Percentiles rank a stretch among this genome's conserved stretches.
phyloP scores from a whole-genome alignment of 2,329 filamentous ascomycete species.

The Diaporthe sp. region DNA sequence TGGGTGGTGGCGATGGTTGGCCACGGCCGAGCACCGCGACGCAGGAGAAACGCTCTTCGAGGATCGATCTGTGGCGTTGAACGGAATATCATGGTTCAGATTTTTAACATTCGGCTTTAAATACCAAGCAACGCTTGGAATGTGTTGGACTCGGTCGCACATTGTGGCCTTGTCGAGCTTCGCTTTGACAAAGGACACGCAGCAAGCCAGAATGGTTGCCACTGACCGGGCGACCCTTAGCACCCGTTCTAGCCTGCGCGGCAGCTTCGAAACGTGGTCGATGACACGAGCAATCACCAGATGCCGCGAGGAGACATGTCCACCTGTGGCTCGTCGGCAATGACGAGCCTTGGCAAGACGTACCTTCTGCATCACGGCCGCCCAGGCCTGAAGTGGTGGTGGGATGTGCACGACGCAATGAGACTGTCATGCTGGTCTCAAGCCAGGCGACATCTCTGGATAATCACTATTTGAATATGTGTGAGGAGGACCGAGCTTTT shows the following conservation, averaged over 20 bases:
- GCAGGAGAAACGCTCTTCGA: constrained; percentile 49
- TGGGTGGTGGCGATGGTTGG: constrained; percentile 50
- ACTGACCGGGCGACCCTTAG: background rate
- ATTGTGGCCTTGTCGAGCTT: background rate
- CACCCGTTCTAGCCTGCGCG: background rate
- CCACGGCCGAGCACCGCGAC: constrained; percentile 56
- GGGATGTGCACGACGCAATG: too few relatives aligned
- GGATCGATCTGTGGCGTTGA: constrained; percentile 56
- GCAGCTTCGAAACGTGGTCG: background rate
- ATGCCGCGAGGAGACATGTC: background rate
- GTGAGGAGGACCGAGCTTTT: background rate
- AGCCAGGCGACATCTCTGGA: background rate
- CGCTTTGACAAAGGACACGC: background rate
- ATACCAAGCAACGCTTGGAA: too few relatives aligned
- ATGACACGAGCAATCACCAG: background rate
- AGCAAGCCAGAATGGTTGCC: background rate
- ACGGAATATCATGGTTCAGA: too few relatives aligned
- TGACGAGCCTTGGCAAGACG: background rate
- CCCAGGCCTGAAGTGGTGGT: background rate
- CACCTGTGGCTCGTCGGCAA: background rate
- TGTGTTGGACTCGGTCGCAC: background rate
- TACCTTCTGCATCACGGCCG: too few relatives aligned
- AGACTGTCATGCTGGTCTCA: background rate
- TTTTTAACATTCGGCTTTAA: background rate
- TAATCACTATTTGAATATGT: background rate